Evolutionary conservation across 2,329 filamentous ascomycete species (phyloP), one percentile per base, ranked within the genome.

Genomic region (Pseudogymnoascus pannorum): DNA sequence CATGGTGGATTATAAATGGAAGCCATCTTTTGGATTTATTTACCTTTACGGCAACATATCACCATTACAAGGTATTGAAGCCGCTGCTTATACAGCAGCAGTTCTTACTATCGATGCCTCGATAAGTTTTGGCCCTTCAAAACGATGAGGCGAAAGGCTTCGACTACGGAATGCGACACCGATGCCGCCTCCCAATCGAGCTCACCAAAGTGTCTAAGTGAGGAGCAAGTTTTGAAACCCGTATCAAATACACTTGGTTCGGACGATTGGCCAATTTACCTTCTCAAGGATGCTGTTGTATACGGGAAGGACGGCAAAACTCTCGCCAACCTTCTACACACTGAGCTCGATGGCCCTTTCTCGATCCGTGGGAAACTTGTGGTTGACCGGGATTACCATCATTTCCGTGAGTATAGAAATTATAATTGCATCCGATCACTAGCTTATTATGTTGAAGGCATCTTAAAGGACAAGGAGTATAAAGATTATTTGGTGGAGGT

Each of bases 261-360:
- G 11, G 76, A 83, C 66, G 73, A 83, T 14, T 88, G 84, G 79
- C 83, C 85, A 3, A 79, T 79, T 57, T 89, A 88, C 69, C 75
- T 83, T 5, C 76, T 91, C 42, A 77, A 71, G 58, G 79, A 89
- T 68, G 86, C 81, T 36, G 77, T 81, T 16, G 78, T 90, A n/a
- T 79, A 82, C 64, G 74, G 76, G 57, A 77, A 74, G 54, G 78
- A 85, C 66, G 80, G 82, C 29, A 72, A 73, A 26, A 79, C 78
- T n/a, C 70, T 83, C 3, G 82, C 80, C 26, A 88, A 83, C 68
- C 79, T 88, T 4, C 77, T 91, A 3, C 72, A 83, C 54, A 83
- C 87, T 2, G 80, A 82, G 66, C 72, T 80, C 0, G 76, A 83
- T 44, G 82, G 84, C 0, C 87, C 87, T 0, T 81, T 87, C 61